Evolutionary conservation across 2,329 filamentous ascomycete genomes (phyloP).

Genomic region (Xylaria sp.): DNA sequence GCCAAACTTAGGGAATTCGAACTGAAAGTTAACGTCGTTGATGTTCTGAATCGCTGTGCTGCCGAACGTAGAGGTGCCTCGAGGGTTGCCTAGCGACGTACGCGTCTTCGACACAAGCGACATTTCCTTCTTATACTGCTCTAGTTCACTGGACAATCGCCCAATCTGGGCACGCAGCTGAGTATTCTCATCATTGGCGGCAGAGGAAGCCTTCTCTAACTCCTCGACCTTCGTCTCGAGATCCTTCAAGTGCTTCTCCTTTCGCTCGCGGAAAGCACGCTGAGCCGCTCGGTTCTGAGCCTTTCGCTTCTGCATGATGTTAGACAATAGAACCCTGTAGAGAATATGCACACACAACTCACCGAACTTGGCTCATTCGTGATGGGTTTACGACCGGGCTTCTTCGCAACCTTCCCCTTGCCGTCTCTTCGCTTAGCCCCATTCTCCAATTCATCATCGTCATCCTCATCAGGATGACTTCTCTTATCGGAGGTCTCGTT

Average conservation of each 20-base stretch:
- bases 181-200: conserved; percentile 78
- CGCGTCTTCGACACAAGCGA: conserved; percentile 46
- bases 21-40: conserved; percentile 78
- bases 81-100: conserved; percentile 31
- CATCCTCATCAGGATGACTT: conserved; percentile 65
- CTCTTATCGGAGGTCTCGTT: conserved; percentile 63
- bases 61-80: conserved; percentile 42
- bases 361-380: conserved; percentile 95
- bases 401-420: conserved; percentile 84
- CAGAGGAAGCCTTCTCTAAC: conserved; percentile 76
- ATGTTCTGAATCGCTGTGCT: conserved; percentile 51
- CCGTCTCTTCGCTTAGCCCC: conserved; percentile 70
- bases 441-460: conserved; percentile 51
- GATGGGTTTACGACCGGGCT: conserved; percentile 90
- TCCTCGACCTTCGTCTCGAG: conserved; percentile 73
- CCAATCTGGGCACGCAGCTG: conserved; percentile 82
- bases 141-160: conserved; percentile 75
- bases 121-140: conserved; percentile 84
- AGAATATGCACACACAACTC: conserved; percentile 41
- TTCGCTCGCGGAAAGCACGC: conserved; percentile 87
- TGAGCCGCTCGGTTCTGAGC: conserved; percentile 92
- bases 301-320: conserved; percentile 70
- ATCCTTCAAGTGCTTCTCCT: conserved; percentile 85
- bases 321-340: conserved; percentile 23
- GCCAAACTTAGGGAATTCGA: conserved; percentile 94